Evolutionary conservation across 1,284 basidiomycete genomes (phyloP).

Genomic region (Pseudozyma hubeiensis): DNA sequence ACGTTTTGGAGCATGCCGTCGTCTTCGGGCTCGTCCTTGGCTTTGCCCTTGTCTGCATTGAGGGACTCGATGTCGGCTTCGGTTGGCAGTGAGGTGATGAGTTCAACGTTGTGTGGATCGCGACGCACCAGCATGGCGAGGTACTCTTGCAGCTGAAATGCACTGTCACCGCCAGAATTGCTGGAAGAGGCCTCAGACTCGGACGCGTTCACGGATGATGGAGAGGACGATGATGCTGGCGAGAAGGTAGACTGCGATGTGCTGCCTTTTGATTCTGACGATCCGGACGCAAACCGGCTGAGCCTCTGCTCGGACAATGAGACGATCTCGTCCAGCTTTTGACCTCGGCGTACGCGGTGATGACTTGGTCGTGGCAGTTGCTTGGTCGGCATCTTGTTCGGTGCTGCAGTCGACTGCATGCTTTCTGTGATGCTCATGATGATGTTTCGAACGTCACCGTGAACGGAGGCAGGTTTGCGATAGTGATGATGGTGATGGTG

Average conservation of each 20-base stretch:
- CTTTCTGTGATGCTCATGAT: slow-evolving; percentile 42
- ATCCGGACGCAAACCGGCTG: slow-evolving; percentile 7
- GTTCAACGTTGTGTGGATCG: slow-evolving; percentile 87
- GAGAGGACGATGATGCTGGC: slow-evolving; percentile 10
- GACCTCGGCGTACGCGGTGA: slow-evolving; percentile 52
- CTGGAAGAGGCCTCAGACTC: slow-evolving; percentile 7
- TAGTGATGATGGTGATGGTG: slow-evolving; percentile 5
- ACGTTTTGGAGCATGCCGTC: slow-evolving; percentile 25
- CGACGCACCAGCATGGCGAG: slow-evolving; percentile 85
- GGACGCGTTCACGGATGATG: slow-evolving; percentile 9
- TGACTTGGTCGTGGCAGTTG: slow-evolving; percentile 9
- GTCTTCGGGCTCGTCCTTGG: slow-evolving; percentile 25
- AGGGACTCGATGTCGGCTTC: slow-evolving; percentile 41
- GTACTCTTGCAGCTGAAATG: slow-evolving; percentile 95
- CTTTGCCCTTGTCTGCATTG: slow-evolving; percentile 67
- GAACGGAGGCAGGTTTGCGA: neutral
- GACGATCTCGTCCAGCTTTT: slow-evolving; percentile 51
- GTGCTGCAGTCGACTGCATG: slow-evolving; percentile 11
- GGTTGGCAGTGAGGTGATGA: slow-evolving; percentile 77
- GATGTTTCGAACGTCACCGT: neutral
- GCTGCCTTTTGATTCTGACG: slow-evolving; percentile 1
- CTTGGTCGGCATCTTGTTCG: slow-evolving; percentile 13
- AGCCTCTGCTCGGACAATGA: slow-evolving; percentile 24
- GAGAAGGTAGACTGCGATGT: slow-evolving; percentile 3
- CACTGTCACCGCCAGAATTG: slow-evolving; percentile 74